A percentile compares a stretch with the other conserved stretches of the same genome.
These are phyloP conservation scores for Colletotrichum sp. DNA, from an alignment of 2,329 filamentous ascomycete species.

Conservation along the genomic window DNA sequence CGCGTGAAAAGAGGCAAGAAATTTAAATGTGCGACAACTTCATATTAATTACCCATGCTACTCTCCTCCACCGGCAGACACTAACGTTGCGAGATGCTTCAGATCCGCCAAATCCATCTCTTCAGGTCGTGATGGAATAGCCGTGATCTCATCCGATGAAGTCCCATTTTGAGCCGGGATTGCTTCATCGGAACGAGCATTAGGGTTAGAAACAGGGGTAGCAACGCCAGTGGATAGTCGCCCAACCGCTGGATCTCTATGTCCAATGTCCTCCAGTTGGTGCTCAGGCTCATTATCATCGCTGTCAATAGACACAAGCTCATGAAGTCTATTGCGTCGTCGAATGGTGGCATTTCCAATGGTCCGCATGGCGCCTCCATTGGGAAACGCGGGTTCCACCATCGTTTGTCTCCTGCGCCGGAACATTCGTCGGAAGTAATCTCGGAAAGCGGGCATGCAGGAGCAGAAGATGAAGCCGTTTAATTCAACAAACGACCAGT, in stretches of 20 bases:
- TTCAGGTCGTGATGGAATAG: background rate
- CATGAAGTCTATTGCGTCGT: background rate
- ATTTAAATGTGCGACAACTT: background rate
- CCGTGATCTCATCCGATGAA: background rate
- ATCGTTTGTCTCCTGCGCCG: background rate
- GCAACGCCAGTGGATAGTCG: background rate
- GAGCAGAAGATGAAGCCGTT: conserved; percentile 17
- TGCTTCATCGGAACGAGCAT: background rate
- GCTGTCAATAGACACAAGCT: background rate
- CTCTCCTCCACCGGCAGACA: background rate
- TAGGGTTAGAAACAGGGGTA: background rate
- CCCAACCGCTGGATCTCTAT: background rate
- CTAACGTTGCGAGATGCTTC: background rate
- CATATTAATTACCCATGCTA: background rate
- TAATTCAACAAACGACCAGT: conserved; percentile 13
- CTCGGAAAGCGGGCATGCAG: conserved; percentile 10
- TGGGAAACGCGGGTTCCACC: background rate
- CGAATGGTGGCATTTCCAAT: background rate
- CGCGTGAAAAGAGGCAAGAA: background rate
- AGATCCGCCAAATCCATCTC: background rate
- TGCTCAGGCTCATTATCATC: background rate
- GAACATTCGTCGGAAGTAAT: conserved; percentile 2
- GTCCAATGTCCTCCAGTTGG: background rate
- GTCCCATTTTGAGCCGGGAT: background rate
- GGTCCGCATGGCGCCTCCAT: background rate